Percentiles rank a stretch among this genome's conserved stretches.
phyloP scores from a whole-genome alignment of 2,329 filamentous ascomycete species.

The Neofusicoccum laricinum region DNA sequence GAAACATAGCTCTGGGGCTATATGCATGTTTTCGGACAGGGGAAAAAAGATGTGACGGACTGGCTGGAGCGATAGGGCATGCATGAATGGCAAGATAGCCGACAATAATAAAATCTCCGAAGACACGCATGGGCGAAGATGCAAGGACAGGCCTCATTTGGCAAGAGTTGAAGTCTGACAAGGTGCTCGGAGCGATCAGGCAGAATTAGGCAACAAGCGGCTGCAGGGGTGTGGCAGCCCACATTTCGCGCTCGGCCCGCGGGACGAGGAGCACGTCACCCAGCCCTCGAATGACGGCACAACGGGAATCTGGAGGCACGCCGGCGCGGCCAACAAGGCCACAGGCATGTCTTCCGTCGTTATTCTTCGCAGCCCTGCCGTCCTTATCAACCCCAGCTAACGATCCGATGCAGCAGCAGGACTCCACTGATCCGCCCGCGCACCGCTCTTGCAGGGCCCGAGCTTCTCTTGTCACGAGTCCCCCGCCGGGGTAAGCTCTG shows the following conservation, averaged over 20 bases:
- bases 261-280: not conserved
- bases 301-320: not conserved
- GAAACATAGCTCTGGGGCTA: not conserved
- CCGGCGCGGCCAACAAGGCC: not conserved
- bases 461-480: slow-evolving; percentile 4
- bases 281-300: not conserved
- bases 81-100: not conserved
- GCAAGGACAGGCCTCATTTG: not conserved
- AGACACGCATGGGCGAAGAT: not conserved
- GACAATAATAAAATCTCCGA: not conserved
- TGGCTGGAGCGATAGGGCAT: not conserved
- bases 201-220: not conserved
- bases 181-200: not conserved
- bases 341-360: not conserved
- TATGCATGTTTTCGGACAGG: not conserved
- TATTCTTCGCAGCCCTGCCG: not conserved
- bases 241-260: not conserved
- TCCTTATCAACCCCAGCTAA: not conserved
- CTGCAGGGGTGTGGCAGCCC: not conserved
- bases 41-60: not conserved
- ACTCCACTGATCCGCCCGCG: slow-evolving; percentile 5
- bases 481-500: slow-evolving; percentile 3
- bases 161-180: not conserved
- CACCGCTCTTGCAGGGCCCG: not conserved
- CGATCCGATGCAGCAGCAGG: not conserved